Evolutionary conservation across 108 stramenopile genomes (phyloP).

Genomic region (Fragilaria radians): DNA sequence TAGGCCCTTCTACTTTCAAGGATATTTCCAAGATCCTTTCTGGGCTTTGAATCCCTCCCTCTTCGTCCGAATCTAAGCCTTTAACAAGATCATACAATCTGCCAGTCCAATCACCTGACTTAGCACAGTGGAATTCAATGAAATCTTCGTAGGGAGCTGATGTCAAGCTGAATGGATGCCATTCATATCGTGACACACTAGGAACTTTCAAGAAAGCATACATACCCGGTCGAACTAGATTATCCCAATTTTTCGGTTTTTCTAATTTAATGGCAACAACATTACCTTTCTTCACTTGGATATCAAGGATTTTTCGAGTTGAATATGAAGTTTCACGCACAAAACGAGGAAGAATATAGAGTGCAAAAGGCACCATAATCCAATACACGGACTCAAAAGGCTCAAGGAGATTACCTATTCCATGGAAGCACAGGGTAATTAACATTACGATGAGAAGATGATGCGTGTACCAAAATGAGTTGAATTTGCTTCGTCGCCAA

Average conservation of each 20-base stretch:
- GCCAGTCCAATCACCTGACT: slow-evolving; percentile 7
- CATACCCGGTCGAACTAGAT: slow-evolving; percentile 8
- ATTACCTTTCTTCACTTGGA: slow-evolving; percentile 6
- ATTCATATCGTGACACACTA: slow-evolving; percentile 6
- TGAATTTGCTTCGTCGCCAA: slow-evolving; percentile 6
- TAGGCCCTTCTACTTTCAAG: slow-evolving; percentile 16
- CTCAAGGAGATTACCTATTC: slow-evolving; percentile 9
- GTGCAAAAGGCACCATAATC: slow-evolving; percentile 11
- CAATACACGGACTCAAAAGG: slow-evolving; percentile 14
- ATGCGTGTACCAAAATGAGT: slow-evolving; percentile 9
- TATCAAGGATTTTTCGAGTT: background rate
- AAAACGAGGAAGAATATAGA: slow-evolving; percentile 10
- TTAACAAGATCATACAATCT: slow-evolving; percentile 7
- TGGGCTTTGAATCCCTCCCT: background rate
- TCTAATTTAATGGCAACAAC: slow-evolving; percentile 8
- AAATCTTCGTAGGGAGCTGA: slow-evolving; percentile 10
- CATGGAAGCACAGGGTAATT: slow-evolving; percentile 10
- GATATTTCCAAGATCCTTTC: background rate
- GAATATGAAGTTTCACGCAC: slow-evolving; percentile 9
- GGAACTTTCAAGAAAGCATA: slow-evolving; percentile 13
- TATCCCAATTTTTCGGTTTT: slow-evolving; percentile 1
- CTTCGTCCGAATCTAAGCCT: background rate
- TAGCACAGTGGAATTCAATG: slow-evolving; percentile 12
- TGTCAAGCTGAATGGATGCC: slow-evolving; percentile 22
- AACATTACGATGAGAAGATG: slow-evolving; percentile 15